Evolutionary conservation across 2,329 filamentous ascomycete species (phyloP), one percentile per base, ranked within the genome.

Genomic region (Chrysosphaeria jannelii): DNA sequence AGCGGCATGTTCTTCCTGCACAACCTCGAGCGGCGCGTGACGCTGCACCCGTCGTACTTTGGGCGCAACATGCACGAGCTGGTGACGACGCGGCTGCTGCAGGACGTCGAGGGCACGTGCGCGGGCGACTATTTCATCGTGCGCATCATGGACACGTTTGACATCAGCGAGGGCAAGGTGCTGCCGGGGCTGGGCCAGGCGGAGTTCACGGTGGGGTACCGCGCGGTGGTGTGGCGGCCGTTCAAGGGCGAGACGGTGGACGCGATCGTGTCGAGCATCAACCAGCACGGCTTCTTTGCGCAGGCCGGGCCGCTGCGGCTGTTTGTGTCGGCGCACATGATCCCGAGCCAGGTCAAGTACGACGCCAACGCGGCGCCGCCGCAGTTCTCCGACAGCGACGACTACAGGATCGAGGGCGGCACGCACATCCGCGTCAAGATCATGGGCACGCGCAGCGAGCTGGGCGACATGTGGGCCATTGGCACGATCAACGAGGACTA

Each of bases 231-330:
- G 27, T 97, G 81, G 81, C 64, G 81, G 38, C 85, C 85, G 8
- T 97, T 93, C 54, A 81, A 85, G 47, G 81, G 85, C 39, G 85
- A 97, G 56, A 89, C 85, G 44, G 85, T 93, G 37, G 85, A 97
- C 53, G 81, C 78, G 20, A 67, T 90, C 34, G 81, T 93, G 28
- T 72, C 68, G 33, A 81, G 71, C 13, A 76, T 93, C 35, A 88
- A 91, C 40, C 66, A 68, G 14, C 74, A 85, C 34, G 85, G 75
- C 23, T 90, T 97, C 50, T 93, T 81, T 36, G 68, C 70, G 26
- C 66, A 76, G 36, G 71, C 72, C 32, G 75, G 74, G 2, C 74
- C 74, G 12, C 45, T 88, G 34, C 56, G 60, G 30, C 58, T 76
- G 27, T 88, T 85, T 38, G 70, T 85, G 17, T 75, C 69, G 28